These are phyloP conservation scores for Talaromyces marneffei DNA, from an alignment of 2,329 filamentous ascomycete species.

Conservation along the genomic window DNA sequence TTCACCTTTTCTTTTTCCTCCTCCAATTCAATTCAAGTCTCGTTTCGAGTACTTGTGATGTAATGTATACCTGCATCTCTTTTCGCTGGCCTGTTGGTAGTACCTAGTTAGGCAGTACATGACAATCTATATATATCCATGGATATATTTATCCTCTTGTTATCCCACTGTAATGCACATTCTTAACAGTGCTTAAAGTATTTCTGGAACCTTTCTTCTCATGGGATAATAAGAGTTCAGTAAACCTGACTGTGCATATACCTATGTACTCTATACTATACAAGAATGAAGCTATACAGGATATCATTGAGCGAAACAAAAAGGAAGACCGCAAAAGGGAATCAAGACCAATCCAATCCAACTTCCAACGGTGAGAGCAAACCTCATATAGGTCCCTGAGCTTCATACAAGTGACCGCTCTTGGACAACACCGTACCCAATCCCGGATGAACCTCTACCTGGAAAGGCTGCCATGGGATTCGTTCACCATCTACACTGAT, in stretches of 20 bases:
- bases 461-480: slow-evolving; percentile 80
- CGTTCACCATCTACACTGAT: slow-evolving; percentile 93
- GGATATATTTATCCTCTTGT: no score
- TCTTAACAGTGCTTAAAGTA: no score
- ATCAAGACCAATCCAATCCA: background rate
- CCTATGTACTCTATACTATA: slow-evolving; percentile 9
- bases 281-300: slow-evolving; percentile 9
- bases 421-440: slow-evolving; percentile 81
- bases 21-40: background rate
- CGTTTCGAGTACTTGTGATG: background rate
- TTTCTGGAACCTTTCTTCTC: no score
- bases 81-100: background rate
- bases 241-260: background rate
- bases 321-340: background rate
- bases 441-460: slow-evolving; percentile 78
- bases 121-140: background rate
- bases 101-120: background rate
- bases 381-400: slow-evolving; percentile 32
- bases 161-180: no score
- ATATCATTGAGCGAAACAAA: slow-evolving; percentile 6
- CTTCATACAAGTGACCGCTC: slow-evolving; percentile 65
- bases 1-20: background rate
- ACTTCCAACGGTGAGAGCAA: slow-evolving; percentile 6
- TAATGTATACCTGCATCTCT: background rate
- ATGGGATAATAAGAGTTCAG: background rate